Evolutionary conservation across 1,284 basidiomycete genomes (phyloP).

Genomic region (Kalmanozyma brasiliensis): DNA sequence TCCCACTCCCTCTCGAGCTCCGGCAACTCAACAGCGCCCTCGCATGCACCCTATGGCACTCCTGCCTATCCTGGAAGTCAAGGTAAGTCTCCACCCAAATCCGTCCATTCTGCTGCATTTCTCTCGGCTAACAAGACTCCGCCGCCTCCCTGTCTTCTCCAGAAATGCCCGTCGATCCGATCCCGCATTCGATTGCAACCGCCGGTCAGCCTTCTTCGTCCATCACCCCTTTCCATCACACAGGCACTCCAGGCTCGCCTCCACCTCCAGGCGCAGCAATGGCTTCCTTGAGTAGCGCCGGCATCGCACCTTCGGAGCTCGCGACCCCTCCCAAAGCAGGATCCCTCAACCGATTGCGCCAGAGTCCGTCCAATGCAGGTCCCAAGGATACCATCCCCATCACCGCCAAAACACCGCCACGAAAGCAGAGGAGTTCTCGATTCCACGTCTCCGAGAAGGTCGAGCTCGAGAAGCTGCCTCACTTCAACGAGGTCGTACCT

Average conservation of each 20-base stretch:
- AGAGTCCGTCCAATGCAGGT: slow-evolving; percentile 42
- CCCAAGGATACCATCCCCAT: slow-evolving; percentile 66
- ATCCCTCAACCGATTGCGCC: slow-evolving; percentile 55
- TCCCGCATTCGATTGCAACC: slow-evolving; percentile 53
- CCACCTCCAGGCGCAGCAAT: slow-evolving; percentile 57
- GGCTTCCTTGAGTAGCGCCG: slow-evolving; percentile 46
- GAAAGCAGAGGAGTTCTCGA: slow-evolving; percentile 71
- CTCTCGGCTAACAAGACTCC: slow-evolving; percentile 56
- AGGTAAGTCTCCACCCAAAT: slow-evolving; percentile 47
- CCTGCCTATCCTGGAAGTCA: slow-evolving; percentile 30
- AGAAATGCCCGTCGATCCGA: slow-evolving; percentile 62
- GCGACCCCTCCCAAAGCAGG: slow-evolving; percentile 60
- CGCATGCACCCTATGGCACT: slow-evolving; percentile 25
- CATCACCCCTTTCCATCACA: slow-evolving; percentile 52
- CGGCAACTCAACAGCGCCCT: slow-evolving; percentile 17
- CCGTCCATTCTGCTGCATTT: slow-evolving; percentile 16
- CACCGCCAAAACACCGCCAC: slow-evolving; percentile 63
- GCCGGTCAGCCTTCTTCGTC: slow-evolving; percentile 49
- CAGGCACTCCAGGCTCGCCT: slow-evolving; percentile 51
- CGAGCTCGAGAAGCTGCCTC: slow-evolving; percentile 91
- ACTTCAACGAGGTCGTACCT: slow-evolving; percentile 90
- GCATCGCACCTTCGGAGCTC: slow-evolving; percentile 45
- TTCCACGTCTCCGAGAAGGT: slow-evolving; percentile 96
- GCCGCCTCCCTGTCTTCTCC: slow-evolving; percentile 55
- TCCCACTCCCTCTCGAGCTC: slow-evolving; percentile 45